Conservation (phyloP, 306 rosid species). For the Canavalia ensiformis region DNA sequence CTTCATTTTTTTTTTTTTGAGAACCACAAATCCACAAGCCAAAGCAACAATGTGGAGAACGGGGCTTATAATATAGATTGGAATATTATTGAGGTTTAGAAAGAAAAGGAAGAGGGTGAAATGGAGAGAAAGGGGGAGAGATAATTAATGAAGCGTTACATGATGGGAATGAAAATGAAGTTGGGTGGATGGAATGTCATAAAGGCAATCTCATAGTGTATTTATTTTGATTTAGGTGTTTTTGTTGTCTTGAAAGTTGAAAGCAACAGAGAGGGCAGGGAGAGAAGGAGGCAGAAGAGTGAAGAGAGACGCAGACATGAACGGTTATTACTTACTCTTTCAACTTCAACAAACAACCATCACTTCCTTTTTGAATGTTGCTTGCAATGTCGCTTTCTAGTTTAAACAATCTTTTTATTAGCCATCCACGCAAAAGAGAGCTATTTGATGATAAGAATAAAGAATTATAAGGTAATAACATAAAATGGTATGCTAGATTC, state of each 20-base stretch:
- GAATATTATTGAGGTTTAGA: background rate
- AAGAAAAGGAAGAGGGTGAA: background rate
- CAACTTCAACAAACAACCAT: slow-evolving; percentile 49
- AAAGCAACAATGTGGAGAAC: background rate
- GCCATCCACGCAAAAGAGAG: background rate
- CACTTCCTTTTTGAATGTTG: slow-evolving; percentile 43
- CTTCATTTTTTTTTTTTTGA: slow-evolving; percentile 58
- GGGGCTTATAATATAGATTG: too few species aligned
- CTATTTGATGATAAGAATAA: background rate
- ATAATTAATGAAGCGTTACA: slow-evolving; percentile 15
- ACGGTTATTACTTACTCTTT: slow-evolving; percentile 43
- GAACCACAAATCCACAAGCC: background rate
- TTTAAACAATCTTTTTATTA: background rate
- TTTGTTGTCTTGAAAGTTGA: background rate
- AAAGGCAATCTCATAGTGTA: slow-evolving; percentile 5
- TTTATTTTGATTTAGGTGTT: background rate
- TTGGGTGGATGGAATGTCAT: slow-evolving; percentile 36
- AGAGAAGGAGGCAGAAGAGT: slow-evolving; percentile 26
- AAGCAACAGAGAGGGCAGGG: slow-evolving; percentile 12
- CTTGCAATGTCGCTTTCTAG: slow-evolving; percentile 20
- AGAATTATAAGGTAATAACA: background rate
- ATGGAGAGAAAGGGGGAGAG: slow-evolving; percentile 14
- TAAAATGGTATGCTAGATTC: background rate
- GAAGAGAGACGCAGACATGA: slow-evolving; percentile 20
- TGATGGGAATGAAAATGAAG: background rate